Evolutionary conservation across 106 monocot species (phyloP).

Genomic region (Dioscorea alata): DNA sequence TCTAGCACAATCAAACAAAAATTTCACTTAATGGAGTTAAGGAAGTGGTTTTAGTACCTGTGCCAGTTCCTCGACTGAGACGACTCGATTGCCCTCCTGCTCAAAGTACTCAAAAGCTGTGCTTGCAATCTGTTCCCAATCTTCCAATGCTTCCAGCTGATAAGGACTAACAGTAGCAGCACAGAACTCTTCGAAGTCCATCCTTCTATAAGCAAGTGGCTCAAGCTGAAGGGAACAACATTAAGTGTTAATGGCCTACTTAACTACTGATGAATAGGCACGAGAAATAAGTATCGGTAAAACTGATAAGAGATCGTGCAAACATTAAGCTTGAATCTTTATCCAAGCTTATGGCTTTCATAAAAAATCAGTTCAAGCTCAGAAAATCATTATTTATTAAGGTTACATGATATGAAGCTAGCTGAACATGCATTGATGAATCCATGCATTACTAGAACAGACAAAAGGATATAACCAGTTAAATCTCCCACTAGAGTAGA

Average conservation of each 20-base stretch:
- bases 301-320: too few species aligned
- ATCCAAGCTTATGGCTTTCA: too few species aligned
- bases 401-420: too few species aligned
- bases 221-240: conserved; percentile 48
- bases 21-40: not conserved
- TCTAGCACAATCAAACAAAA: not conserved
- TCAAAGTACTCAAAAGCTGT: conserved; percentile 83
- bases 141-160: conserved; percentile 81
- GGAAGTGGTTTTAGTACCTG: conserved; percentile 32
- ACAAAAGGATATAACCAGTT: too few species aligned
- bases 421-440: too few species aligned
- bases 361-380: too few species aligned
- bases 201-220: conserved; percentile 52
- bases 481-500: too few species aligned
- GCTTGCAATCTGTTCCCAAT: conserved; percentile 82
- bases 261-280: too few species aligned
- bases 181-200: conserved; percentile 92
- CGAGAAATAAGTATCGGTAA: too few species aligned
- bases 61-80: conserved; percentile 72
- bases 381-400: too few species aligned
- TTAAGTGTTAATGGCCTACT: not conserved
- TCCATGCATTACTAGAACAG: too few species aligned
- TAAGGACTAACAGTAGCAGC: conserved; percentile 84
- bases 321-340: too few species aligned
- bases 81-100: conserved; percentile 73